Conservation (phyloP, 2,329 filamentous ascomycete species). For the Fusarium nematophilum region DNA sequence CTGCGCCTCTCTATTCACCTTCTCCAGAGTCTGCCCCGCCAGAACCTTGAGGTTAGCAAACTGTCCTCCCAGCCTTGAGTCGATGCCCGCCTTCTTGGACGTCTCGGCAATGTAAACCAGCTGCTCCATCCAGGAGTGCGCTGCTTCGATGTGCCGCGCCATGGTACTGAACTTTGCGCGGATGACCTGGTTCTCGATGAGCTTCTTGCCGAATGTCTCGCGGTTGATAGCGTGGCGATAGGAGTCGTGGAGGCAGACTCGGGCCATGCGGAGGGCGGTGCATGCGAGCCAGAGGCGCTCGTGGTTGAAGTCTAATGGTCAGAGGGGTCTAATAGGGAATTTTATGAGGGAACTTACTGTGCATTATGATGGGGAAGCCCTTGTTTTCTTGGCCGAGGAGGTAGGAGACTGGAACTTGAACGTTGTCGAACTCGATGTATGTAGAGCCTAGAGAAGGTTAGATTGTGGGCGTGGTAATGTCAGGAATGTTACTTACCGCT, state of each 20-base stretch:
- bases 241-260: slow-evolving; percentile 64
- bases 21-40: no score
- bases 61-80: no score
- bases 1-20: slow-evolving; percentile 59
- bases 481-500: slow-evolving; percentile 16
- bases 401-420: slow-evolving; percentile 22
- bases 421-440: slow-evolving; percentile 28
- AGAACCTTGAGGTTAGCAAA: no score
- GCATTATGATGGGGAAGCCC: slow-evolving; percentile 29
- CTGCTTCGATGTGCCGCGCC: slow-evolving; percentile 66
- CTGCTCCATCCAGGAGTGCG: slow-evolving; percentile 22
- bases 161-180: slow-evolving; percentile 68
- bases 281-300: slow-evolving; percentile 69
- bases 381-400: slow-evolving; percentile 27
- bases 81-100: no score
- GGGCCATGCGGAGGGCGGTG: slow-evolving; percentile 66
- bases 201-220: slow-evolving; percentile 67
- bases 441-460: slow-evolving; percentile 23
- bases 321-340: no score
- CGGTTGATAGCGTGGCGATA: slow-evolving; percentile 61
- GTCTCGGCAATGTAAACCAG: no score
- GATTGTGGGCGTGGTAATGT: no score
- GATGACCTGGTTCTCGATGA: slow-evolving; percentile 69
- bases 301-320: slow-evolving; percentile 60
- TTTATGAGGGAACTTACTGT: no score